These are phyloP conservation scores for Rhodofomes roseus DNA, from an alignment of 1,284 basidiomycete species.

Conservation along the genomic window DNA sequence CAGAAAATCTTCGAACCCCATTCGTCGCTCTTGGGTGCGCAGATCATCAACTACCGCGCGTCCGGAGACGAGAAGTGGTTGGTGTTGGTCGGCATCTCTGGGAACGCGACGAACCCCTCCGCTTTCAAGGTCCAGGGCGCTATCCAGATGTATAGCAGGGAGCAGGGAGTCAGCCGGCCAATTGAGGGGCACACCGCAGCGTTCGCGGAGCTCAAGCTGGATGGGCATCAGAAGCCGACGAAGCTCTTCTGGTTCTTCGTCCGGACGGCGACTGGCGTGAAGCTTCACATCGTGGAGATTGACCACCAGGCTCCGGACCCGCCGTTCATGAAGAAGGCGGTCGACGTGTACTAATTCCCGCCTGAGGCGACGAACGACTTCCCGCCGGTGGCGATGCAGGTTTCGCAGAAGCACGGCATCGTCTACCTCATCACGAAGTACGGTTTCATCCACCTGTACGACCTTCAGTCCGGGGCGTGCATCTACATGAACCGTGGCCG, in stretches of 20 bases:
- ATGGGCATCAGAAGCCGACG: slow-evolving; percentile 78
- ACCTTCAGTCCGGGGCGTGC: slow-evolving; percentile 97
- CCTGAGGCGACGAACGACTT: slow-evolving; percentile 98
- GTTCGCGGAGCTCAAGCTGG: slow-evolving; percentile 90
- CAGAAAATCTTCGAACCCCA: slow-evolving; percentile 97
- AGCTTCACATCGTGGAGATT: slow-evolving; percentile 99
- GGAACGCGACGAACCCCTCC: slow-evolving; percentile 87
- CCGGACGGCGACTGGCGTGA: slow-evolving; percentile 93
- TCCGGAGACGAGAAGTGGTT: slow-evolving; percentile 97
- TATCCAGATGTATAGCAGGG: slow-evolving; percentile 92
- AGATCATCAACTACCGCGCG: slow-evolving; percentile 98
- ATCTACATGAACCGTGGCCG: slow-evolving; percentile 99
- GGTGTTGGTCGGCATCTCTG: slow-evolving; percentile 93
- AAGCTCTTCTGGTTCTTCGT: slow-evolving; percentile 98
- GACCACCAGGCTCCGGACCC: slow-evolving; percentile 95
- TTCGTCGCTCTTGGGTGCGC: slow-evolving; percentile 88
- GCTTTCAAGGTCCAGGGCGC: slow-evolving; percentile 98
- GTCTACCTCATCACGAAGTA: slow-evolving; percentile 98
- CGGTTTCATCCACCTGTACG: slow-evolving; percentile 99
- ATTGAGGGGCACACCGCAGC: slow-evolving; percentile 99
- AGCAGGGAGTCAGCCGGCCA: slow-evolving; percentile 94
- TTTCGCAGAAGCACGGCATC: slow-evolving; percentile 96
- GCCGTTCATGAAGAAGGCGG: slow-evolving; percentile 95
- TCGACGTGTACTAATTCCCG: slow-evolving; percentile 99
- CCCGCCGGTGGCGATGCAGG: slow-evolving; percentile 99